These are phyloP conservation scores for Ilyonectria robusta DNA, from an alignment of 2,329 filamentous ascomycete species.

Conservation along the genomic window DNA sequence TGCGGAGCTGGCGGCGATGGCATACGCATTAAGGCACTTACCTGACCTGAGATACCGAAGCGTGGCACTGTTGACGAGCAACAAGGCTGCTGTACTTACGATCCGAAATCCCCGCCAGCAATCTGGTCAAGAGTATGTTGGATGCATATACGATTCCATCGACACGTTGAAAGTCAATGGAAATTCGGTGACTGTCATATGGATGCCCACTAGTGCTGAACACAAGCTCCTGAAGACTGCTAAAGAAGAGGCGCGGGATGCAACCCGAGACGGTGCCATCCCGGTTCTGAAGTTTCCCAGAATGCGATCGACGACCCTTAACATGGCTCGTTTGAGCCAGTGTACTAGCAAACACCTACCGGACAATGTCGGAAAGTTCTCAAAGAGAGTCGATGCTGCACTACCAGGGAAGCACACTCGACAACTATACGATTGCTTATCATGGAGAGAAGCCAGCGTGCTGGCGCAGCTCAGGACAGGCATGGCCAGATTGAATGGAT, in stretches of 20 bases:
- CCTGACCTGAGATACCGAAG: slow-evolving; percentile 20
- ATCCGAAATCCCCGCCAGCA: slow-evolving; percentile 1
- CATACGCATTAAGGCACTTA: slow-evolving; percentile 30
- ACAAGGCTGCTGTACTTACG: slow-evolving; percentile 32
- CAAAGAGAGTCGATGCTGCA: slow-evolving; percentile 33
- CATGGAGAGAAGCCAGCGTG: slow-evolving; percentile 36
- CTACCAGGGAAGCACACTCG: slow-evolving; percentile 35
- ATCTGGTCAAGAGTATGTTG: too few species aligned
- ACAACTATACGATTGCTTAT: slow-evolving; percentile 1
- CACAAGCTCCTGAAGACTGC: slow-evolving; percentile 24
- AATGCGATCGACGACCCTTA: slow-evolving; percentile 29
- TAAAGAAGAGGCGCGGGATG: slow-evolving; percentile 5
- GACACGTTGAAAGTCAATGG: slow-evolving; percentile 18
- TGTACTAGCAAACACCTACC: slow-evolving; percentile 19
- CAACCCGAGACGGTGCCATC: slow-evolving; percentile 19
- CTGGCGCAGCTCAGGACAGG: slow-evolving; percentile 37
- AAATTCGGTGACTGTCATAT: slow-evolving; percentile 24
- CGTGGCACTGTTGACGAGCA: slow-evolving; percentile 31
- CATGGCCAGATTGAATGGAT: slow-evolving; percentile 22
- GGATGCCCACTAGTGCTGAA: too few species aligned
- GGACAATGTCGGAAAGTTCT: slow-evolving; percentile 31
- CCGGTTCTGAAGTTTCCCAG: slow-evolving; percentile 27
- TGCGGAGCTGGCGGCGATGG: slow-evolving; percentile 18
- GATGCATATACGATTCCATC: slow-evolving; percentile 3
- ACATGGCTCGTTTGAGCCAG: slow-evolving; percentile 18